Percentiles rank a stretch among this genome's conserved stretches.
Conservation (phyloP, 225 moss, liverwort and hornwort genomes). For the Antitrichia curtipendula region DNA sequence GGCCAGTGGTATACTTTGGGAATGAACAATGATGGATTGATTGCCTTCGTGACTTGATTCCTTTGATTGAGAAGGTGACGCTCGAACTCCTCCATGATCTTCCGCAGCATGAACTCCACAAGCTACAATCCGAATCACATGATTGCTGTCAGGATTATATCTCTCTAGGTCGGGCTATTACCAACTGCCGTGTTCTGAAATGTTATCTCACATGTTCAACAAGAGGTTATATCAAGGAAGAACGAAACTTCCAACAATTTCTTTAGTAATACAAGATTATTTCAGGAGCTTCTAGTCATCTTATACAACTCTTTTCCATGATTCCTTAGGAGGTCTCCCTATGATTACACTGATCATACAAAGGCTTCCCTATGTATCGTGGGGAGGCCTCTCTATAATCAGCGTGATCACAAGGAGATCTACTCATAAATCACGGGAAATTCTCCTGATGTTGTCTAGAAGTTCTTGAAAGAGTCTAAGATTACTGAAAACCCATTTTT, state of each 20-base stretch:
- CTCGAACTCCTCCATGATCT: conserved; percentile 63
- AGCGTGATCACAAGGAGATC: background rate
- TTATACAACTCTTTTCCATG: background rate
- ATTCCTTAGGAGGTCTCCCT: background rate
- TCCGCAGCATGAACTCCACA: conserved; percentile 59
- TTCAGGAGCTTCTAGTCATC: background rate
- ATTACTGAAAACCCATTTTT: background rate
- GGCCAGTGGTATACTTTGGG: conserved; percentile 30
- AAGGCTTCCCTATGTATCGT: background rate
- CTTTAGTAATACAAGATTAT: background rate
- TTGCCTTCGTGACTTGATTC: conserved; percentile 55
- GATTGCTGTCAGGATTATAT: background rate
- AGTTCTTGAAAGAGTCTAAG: background rate
- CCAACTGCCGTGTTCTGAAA: background rate
- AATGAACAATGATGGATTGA: conserved; percentile 36
- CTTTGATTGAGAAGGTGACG: conserved; percentile 47
- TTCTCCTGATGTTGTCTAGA: background rate
- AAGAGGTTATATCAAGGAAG: background rate
- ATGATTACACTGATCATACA: background rate
- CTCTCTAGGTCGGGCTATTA: background rate
- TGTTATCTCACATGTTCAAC: background rate
- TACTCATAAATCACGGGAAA: background rate
- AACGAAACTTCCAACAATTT: background rate
- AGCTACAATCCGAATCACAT: conserved; percentile 14
- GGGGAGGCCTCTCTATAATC: background rate